Base-by-base conservation (phyloP, 2,329 filamentous ascomycete genomes). In the Cladophialophora chaetospira region DNA sequence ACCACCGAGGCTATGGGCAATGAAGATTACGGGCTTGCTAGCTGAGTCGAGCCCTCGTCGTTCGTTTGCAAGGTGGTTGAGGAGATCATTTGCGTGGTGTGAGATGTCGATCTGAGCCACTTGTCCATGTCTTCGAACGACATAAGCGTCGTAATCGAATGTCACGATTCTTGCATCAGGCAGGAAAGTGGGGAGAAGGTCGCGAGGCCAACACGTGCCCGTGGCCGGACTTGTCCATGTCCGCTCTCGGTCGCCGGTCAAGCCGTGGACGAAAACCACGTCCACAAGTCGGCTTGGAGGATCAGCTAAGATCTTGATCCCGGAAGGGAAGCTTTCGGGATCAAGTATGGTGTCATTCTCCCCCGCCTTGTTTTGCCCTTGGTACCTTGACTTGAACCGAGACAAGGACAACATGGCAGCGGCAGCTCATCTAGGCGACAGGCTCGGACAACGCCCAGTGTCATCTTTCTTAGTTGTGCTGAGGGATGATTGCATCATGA, bases 1-100 rank as follows among this genome's bases (percentile, higher is more conserved):
- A 1, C 70, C 68, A 2, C 69, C 70, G 6, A 70, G 53, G 40
- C 68, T 70, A 50, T 71, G 68, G 8, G 56, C 58, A 17, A 71
- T 61, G 38, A 71, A 71, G 2, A 71, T 64, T 21, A 71, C 64
- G 1, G 68, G 67, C n/a, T 62, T 64, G 15, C 5, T n/a, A 3
- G 13, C 35, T 19, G 56, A n/a, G 17, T 21, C 17, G 21, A 66
- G 65, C 0, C 63, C 49, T 28, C 67, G 65, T 28, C 68, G 54
- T 36, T 66, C 57, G 10, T 55, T 62, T 9, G 66, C 64, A 10
- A 72, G 38, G 3, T 61, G 61, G 13, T 58, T 64, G 5, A 73
- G 51, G 0, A 73, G 55, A 47, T 70, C 71, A 48, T 49, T 60
- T 1, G 70, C 50, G 53, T 73, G 70, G 49, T 71, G 59, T 50